Evolutionary conservation across 2,329 filamentous ascomycete species (phyloP).

Genomic region (Colletotrichum spaethianum): DNA sequence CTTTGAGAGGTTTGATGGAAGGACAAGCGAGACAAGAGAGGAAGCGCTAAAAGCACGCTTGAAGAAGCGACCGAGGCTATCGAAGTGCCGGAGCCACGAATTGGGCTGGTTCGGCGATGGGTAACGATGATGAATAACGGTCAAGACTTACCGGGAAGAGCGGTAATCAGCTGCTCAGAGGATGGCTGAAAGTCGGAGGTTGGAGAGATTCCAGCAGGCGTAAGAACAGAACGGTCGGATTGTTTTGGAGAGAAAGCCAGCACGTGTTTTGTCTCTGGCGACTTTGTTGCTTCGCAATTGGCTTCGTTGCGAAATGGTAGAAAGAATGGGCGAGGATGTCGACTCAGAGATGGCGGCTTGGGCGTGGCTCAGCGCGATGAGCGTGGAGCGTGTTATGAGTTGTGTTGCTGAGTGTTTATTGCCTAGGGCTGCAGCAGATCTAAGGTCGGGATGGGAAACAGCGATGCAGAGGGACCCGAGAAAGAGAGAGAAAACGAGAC

Average conservation of each 20-base stretch:
- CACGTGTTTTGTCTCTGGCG: not conserved
- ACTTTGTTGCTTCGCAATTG: not conserved
- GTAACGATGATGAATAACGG: slow-evolving; percentile 31
- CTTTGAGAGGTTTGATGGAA: slow-evolving; percentile 27
- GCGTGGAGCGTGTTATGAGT: not conserved
- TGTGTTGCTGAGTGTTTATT: not conserved
- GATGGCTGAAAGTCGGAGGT: slow-evolving; percentile 13
- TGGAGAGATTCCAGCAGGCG: not conserved
- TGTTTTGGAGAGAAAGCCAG: not conserved
- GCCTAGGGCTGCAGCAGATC: slow-evolving; percentile 20
- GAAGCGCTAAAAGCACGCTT: slow-evolving; percentile 33
- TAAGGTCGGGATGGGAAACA: slow-evolving; percentile 16
- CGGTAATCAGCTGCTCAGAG: slow-evolving; percentile 17
- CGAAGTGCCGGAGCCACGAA: slow-evolving; percentile 24
- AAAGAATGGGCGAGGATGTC: slow-evolving; percentile 1
- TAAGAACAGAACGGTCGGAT: not conserved
- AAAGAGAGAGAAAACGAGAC: slow-evolving; percentile 29
- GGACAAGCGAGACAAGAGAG: slow-evolving; percentile 20
- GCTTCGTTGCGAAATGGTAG: not conserved
- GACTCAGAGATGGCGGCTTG: slow-evolving; percentile 12
- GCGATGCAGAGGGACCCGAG: slow-evolving; percentile 18
- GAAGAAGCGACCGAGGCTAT: slow-evolving; percentile 32
- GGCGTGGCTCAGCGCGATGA: slow-evolving; percentile 10
- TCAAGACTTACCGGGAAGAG: slow-evolving; percentile 29
- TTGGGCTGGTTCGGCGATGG: slow-evolving; percentile 29